Evolutionary conservation across 2,329 filamentous ascomycete species (phyloP).

Genomic region (Neonectria ditissima): DNA sequence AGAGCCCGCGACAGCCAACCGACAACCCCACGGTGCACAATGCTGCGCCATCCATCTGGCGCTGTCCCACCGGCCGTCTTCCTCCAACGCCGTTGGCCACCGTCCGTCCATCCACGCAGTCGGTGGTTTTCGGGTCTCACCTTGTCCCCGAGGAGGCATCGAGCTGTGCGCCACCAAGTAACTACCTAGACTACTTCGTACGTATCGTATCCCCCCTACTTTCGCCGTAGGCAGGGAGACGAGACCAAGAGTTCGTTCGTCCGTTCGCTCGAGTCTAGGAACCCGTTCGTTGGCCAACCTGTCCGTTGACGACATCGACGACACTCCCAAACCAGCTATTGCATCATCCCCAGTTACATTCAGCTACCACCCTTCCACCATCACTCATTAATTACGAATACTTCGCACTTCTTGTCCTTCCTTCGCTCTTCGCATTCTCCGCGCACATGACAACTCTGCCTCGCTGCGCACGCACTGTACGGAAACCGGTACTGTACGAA

Average conservation of each 20-base stretch:
- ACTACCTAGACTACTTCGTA: too few relatives aligned
- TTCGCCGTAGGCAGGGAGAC: background rate
- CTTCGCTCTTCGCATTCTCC: background rate
- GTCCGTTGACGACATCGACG: background rate
- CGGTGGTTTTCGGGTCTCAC: constrained; percentile 22
- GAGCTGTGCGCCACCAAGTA: too few relatives aligned
- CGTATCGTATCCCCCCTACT: background rate
- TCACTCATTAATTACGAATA: constrained; percentile 9
- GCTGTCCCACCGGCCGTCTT: constrained; percentile 2
- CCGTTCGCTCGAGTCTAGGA: background rate
- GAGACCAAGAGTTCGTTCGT: background rate
- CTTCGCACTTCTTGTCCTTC: background rate
- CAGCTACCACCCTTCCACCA: background rate
- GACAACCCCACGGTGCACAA: constrained; percentile 41
- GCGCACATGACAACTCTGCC: constrained; percentile 1
- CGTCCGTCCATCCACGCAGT: background rate
- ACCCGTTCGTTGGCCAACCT: background rate
- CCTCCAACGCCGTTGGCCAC: background rate
- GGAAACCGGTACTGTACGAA: constrained; percentile 1
- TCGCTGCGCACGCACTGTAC: constrained; percentile 12
- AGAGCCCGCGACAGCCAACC: constrained; percentile 42
- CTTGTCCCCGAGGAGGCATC: background rate
- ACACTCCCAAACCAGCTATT: background rate
- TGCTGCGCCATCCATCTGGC: constrained; percentile 15
- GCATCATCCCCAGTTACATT: constrained; percentile 9